Evolutionary conservation across 768 basidiomycete species (phyloP).

Genomic region (Phanerochaete carnosa): DNA sequence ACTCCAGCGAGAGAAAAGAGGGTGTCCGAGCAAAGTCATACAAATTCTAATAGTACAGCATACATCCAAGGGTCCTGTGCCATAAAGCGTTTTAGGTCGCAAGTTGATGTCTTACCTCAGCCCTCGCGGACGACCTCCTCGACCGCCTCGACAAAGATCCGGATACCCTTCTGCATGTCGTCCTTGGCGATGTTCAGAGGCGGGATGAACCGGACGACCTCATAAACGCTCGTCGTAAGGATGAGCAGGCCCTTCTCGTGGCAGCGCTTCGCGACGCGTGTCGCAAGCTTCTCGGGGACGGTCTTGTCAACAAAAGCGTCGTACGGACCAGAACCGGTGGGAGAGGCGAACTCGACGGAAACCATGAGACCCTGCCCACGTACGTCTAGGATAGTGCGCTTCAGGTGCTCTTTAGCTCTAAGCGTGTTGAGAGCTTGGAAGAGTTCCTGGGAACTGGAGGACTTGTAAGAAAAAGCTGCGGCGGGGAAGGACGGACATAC

Average conservation of each 20-base stretch:
- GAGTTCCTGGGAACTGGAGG: slow-evolving; percentile 65
- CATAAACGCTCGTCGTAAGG: slow-evolving; percentile 86
- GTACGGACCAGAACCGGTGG: slow-evolving; percentile 45
- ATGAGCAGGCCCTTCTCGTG: slow-evolving; percentile 84
- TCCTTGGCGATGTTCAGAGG: slow-evolving; percentile 75
- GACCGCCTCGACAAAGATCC: slow-evolving; percentile 67
- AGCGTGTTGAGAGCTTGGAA: slow-evolving; percentile 58
- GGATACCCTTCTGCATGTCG: slow-evolving; percentile 68
- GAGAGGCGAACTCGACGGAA: slow-evolving; percentile 72
- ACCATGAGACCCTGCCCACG: slow-evolving; percentile 91
- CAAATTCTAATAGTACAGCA: not conserved
- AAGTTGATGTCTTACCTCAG: slow-evolving; percentile 1
- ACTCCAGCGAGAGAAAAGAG: not conserved
- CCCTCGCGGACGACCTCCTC: slow-evolving; percentile 58
- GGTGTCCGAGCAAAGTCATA: not conserved
- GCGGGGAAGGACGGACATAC: slow-evolving; percentile 30
- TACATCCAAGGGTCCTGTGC: not conserved
- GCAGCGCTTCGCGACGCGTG: slow-evolving; percentile 72
- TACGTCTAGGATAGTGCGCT: slow-evolving; percentile 72
- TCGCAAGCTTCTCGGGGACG: slow-evolving; percentile 55
- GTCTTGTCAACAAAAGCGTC: slow-evolving; percentile 39
- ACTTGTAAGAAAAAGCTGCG: not conserved
- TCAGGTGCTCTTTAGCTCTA: slow-evolving; percentile 47
- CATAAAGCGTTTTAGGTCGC: not conserved
- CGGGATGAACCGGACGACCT: slow-evolving; percentile 91